phyloP scores from a whole-genome alignment of 2,329 filamentous ascomycete genomes.

The Sporothrix schenckii region DNA sequence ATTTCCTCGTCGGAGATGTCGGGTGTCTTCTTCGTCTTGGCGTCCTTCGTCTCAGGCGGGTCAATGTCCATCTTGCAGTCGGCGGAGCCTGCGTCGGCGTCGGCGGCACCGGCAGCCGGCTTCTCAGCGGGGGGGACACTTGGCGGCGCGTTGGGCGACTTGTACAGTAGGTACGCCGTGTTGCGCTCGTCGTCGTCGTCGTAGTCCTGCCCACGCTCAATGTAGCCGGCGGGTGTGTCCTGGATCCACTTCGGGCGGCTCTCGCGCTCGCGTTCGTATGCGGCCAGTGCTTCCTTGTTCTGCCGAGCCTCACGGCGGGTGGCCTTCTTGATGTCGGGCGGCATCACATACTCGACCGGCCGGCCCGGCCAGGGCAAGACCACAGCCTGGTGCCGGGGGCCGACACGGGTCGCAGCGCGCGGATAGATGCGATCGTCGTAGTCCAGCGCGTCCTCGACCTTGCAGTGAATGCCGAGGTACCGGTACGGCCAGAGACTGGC shows the following conservation, averaged over 20 bases:
- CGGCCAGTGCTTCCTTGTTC: conserved; percentile 77
- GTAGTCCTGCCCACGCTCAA: conserved; percentile 79
- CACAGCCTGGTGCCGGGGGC: conserved; percentile 86
- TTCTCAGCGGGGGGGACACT: not conserved
- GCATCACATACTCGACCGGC: conserved; percentile 87
- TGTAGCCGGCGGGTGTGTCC: conserved; percentile 85
- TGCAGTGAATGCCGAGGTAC: conserved; percentile 93
- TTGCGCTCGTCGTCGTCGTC: conserved; percentile 70
- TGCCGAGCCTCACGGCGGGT: conserved; percentile 76
- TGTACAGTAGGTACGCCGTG: conserved; percentile 77
- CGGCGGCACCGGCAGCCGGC: not conserved
- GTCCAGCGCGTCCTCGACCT: conserved; percentile 91
- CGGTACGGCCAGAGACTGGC: conserved; percentile 95
- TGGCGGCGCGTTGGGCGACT: conserved; percentile 57
- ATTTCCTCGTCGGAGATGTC: conserved; percentile 59
- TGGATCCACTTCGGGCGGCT: conserved; percentile 90
- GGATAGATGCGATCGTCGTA: conserved; percentile 98
- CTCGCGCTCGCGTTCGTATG: conserved; percentile 81
- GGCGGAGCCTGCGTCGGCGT: not conserved
- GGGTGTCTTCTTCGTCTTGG: conserved; percentile 39
- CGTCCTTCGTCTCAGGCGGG: conserved; percentile 12
- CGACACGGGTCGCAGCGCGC: conserved; percentile 87
- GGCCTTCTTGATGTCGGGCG: conserved; percentile 83
- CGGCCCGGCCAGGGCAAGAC: conserved; percentile 83
- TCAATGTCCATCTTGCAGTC: conserved; percentile 33